phyloP scores from a whole-genome alignment of 371 early-diverging fungal genomes.

The Mucor velutinosus region DNA sequence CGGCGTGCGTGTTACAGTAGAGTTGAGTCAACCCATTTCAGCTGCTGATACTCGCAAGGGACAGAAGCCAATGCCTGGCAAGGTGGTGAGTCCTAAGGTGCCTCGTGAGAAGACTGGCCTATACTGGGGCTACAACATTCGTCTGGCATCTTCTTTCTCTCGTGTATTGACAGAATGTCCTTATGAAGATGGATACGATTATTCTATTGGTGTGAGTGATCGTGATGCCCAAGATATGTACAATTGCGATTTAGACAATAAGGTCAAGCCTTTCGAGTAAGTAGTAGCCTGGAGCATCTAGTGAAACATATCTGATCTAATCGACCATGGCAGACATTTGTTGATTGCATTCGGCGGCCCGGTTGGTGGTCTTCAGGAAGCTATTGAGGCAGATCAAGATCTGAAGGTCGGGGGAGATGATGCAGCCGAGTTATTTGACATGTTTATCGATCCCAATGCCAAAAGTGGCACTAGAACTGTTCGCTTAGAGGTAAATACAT shows the following conservation, averaged over 20 bases:
- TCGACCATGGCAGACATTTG: constrained; percentile 47
- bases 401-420: constrained; percentile 65
- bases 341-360: constrained; percentile 75
- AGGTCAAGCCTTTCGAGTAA: constrained; percentile 28
- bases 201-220: constrained; percentile 71
- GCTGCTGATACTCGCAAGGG: constrained; percentile 45
- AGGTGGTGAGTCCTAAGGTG: constrained; percentile 64
- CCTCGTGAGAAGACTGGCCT: constrained; percentile 66
- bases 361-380: constrained; percentile 66
- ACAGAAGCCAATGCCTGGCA: constrained; percentile 57
- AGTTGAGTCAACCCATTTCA: constrained; percentile 53
- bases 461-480: constrained; percentile 68
- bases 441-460: constrained; percentile 65
- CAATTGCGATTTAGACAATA: constrained; percentile 28
- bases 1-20: constrained; percentile 72
- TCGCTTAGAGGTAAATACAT: constrained; percentile 61
- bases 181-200: constrained; percentile 71
- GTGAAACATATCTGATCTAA: background rate
- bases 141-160: constrained; percentile 64
- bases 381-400: constrained; percentile 73
- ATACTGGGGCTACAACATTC: constrained; percentile 81
- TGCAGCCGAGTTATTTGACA: constrained; percentile 64
- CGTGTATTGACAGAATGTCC: constrained; percentile 67
- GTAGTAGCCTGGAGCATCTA: background rate
- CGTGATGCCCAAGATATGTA: constrained; percentile 52